Evolutionary conservation across 805 yeast genomes (phyloP), one percentile per base, ranked within the genome.

Genomic region (Wickerhamiella musiphila): DNA sequence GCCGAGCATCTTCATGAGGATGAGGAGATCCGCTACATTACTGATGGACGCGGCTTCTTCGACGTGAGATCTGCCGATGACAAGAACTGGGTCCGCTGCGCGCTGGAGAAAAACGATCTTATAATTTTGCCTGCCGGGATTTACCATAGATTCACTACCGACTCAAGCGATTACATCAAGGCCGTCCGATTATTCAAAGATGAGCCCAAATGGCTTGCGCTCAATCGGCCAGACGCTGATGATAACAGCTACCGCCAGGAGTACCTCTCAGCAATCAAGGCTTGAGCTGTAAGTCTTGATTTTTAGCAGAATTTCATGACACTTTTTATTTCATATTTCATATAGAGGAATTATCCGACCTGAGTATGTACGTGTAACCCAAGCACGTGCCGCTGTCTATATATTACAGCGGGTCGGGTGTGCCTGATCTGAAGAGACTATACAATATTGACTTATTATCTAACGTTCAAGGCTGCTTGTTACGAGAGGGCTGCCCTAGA

Each of bases 171-270:
- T 51, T 66, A 66, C 42, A 75, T 86, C 43, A 66, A 68, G 37
- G 93, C 96, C 4, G 52, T 78, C 47, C 63, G 98, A 42, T 57
- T 86, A 44, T 86, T 86, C 60, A 71, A 82, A 53, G 94, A 82
- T 45, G 94, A 84, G 57, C 96, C 96, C 18, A 86, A 83, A 52
- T 86, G 98, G 98, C 69, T 75, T 22, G 93, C 94, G 6, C 66
- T 78, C 46, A 68, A 70, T 48, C 67, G 92, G 38, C 78, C 79
- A 0, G n/a, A n/a, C n/a, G 66, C 61, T 5, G 76, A 69, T 35
- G 48, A 51, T 5, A 66, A 68, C 40, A 34, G 46, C 10, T 56
- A 54, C 35, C 60, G 79, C 35, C 40, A 48, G 29, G 58, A 61
- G 29, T 74, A 74, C 42, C 34, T 71, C 24, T 39, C 51, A 21